Conservation (phyloP, 768 basidiomycete species). For the Kwoniella newhampshirensis region DNA sequence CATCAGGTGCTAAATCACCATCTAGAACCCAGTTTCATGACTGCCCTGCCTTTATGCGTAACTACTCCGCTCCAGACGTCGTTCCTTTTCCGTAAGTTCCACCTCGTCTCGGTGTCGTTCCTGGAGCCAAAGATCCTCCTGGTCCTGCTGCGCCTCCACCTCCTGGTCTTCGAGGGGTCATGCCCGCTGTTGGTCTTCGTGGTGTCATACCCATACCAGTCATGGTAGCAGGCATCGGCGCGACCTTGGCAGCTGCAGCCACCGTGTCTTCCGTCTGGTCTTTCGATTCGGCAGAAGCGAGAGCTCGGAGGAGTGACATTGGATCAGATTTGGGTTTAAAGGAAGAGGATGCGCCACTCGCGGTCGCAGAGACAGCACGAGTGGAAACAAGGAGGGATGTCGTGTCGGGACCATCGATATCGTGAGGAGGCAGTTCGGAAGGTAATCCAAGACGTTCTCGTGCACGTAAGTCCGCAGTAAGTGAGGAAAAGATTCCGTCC, state of each 20-base stretch:
- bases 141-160: neutral
- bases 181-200: slow-evolving; percentile 3
- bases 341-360: no score
- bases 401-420: slow-evolving; percentile 31
- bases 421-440: slow-evolving; percentile 2
- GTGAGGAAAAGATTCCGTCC: slow-evolving; percentile 51
- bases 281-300: slow-evolving; percentile 42
- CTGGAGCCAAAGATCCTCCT: neutral
- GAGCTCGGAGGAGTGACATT: slow-evolving; percentile 41
- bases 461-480: slow-evolving; percentile 43
- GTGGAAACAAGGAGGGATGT: slow-evolving; percentile 27
- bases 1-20: no score
- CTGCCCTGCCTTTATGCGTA: neutral
- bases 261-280: slow-evolving; percentile 29
- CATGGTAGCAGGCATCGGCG: slow-evolving; percentile 14
- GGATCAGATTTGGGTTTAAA: slow-evolving; percentile 29
- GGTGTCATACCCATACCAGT: slow-evolving; percentile 7
- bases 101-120: slow-evolving; percentile 2
- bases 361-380: slow-evolving; percentile 3
- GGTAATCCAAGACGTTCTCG: slow-evolving; percentile 26
- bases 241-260: slow-evolving; percentile 29
- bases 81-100: neutral
- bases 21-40: neutral
- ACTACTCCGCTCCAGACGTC: neutral
- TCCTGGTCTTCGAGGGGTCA: slow-evolving; percentile 9